Conservation (phyloP, 352 stramenopile species). For the Pythium rishiriense region DNA sequence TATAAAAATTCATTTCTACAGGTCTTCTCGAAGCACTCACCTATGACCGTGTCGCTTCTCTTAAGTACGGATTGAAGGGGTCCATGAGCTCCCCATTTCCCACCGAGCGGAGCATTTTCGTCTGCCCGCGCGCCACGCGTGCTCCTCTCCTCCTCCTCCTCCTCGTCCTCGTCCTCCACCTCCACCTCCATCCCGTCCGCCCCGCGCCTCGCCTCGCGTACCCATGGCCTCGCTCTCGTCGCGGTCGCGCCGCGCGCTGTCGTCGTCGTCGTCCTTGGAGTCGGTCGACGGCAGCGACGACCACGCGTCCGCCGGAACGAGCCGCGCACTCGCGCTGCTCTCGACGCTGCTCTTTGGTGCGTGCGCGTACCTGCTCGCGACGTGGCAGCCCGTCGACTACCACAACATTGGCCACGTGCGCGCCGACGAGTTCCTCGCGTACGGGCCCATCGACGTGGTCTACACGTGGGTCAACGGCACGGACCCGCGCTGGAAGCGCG, state of each 20-base stretch:
- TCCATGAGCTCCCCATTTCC: conserved; percentile 5
- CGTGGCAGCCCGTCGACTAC: conserved; percentile 30
- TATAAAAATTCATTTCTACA: conserved; percentile 1
- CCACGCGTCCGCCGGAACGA: not conserved
- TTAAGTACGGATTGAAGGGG: conserved; percentile 22
- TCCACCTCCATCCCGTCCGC: not conserved
- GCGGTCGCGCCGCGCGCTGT: conserved; percentile 25
- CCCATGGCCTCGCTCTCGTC: conserved; percentile 23
- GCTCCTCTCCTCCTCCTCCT: not conserved
- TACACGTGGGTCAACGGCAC: conserved; percentile 97
- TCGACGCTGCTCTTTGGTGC: conserved; percentile 7
- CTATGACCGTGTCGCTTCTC: not conserved
- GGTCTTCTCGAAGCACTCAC: conserved; percentile 8
- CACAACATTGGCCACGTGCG: conserved; percentile 73
- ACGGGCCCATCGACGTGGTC: conserved; percentile 92
- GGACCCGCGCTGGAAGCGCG: conserved; percentile 90
- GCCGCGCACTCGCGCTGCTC: conserved; percentile 3
- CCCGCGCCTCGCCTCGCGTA: not conserved
- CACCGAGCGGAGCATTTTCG: not conserved
- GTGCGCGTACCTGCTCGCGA: conserved; percentile 23
- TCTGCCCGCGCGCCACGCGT: not conserved
- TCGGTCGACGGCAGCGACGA: conserved; percentile 6
- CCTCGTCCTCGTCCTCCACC: not conserved
- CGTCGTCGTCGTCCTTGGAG: conserved; percentile 8
- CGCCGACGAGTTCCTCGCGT: conserved; percentile 54